A percentile compares a stretch with the other conserved stretches of the same genome.
These are phyloP conservation scores for Kuraishia floccosa DNA, from an alignment of 805 yeast species.

Conservation along the genomic window DNA sequence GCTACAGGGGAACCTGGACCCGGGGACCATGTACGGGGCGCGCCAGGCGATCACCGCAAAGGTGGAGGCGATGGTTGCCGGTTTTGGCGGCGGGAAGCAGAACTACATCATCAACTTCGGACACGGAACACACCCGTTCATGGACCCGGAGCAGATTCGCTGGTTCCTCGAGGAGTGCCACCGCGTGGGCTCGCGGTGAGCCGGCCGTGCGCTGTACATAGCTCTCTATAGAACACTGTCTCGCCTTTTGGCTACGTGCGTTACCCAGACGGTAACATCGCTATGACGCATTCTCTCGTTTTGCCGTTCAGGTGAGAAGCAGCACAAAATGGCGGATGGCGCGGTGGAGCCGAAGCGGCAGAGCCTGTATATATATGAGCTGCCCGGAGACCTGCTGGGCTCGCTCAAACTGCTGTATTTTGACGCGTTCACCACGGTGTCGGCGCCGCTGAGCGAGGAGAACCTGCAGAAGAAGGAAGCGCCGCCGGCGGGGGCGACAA, in stretches of 20 bases:
- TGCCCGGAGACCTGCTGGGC: conserved; percentile 25
- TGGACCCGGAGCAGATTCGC: conserved; percentile 84
- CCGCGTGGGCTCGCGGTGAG: conserved; percentile 40
- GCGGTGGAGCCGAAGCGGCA: conserved; percentile 12
- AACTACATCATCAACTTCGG: conserved; percentile 92
- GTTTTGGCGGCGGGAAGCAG: conserved; percentile 91
- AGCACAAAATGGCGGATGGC: background rate
- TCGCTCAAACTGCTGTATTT: conserved; percentile 44
- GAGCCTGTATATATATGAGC: conserved; percentile 39
- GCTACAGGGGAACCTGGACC: conserved; percentile 92
- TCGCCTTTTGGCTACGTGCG: too few relatives aligned
- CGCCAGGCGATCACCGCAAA: conserved; percentile 69
- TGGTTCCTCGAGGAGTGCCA: conserved; percentile 85
- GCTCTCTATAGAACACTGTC: too few relatives aligned
- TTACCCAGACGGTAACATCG: too few relatives aligned
- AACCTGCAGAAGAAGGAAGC: conserved; percentile 4
- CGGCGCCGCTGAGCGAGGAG: conserved; percentile 10
- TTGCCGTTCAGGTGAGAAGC: too few relatives aligned
- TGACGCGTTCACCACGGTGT: conserved; percentile 35
- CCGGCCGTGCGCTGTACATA: background rate
- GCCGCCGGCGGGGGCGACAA: background rate
- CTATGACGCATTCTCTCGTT: too few relatives aligned
- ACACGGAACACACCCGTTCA: conserved; percentile 96
- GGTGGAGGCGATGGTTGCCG: conserved; percentile 79
- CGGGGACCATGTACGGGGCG: conserved; percentile 89